Conservation (phyloP, 176 grass and related monocot genomes). For the Themeda triandra region DNA sequence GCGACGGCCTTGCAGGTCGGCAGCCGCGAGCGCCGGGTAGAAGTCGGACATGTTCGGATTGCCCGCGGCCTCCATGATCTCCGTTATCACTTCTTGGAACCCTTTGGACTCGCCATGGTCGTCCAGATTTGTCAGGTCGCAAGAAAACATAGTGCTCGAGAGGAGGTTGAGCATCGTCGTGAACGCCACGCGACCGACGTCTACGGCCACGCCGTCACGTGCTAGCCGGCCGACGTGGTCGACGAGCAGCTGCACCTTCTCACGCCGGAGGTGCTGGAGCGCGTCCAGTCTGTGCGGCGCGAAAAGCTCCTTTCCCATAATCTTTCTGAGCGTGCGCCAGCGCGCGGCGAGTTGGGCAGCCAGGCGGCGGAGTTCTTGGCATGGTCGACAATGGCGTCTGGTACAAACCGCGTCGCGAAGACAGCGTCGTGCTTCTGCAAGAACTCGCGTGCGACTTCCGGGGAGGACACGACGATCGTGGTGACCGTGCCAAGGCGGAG, state of each 20-base stretch:
- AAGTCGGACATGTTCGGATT: constrained; percentile 55
- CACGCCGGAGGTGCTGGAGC: not conserved
- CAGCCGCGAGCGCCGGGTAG: constrained; percentile 30
- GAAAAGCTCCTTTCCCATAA: not conserved
- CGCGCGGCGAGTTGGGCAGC: not conserved
- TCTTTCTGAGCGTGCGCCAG: not conserved
- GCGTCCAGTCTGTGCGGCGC: not conserved
- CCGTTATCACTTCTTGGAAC: constrained; percentile 25
- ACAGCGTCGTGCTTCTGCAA: not conserved
- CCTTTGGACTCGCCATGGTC: not conserved
- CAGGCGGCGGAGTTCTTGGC: not conserved
- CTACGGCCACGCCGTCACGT: not conserved
- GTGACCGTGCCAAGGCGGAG: not conserved
- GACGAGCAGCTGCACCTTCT: not conserved
- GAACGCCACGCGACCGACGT: not conserved
- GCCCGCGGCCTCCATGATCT: constrained; percentile 7
- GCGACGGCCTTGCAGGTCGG: constrained; percentile 43
- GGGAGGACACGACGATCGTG: not conserved
- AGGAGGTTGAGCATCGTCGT: not conserved
- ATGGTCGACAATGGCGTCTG: not conserved
- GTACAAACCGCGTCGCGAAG: not conserved
- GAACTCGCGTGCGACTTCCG: not conserved
- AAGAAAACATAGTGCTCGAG: not conserved
- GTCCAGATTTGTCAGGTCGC: not conserved
- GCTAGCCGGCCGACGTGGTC: not conserved